A percentile compares a stretch with the other conserved stretches of the same genome.
These are phyloP conservation scores for Aspergillus fischeri DNA, from an alignment of 2,329 filamentous ascomycete species.

Conservation along the genomic window DNA sequence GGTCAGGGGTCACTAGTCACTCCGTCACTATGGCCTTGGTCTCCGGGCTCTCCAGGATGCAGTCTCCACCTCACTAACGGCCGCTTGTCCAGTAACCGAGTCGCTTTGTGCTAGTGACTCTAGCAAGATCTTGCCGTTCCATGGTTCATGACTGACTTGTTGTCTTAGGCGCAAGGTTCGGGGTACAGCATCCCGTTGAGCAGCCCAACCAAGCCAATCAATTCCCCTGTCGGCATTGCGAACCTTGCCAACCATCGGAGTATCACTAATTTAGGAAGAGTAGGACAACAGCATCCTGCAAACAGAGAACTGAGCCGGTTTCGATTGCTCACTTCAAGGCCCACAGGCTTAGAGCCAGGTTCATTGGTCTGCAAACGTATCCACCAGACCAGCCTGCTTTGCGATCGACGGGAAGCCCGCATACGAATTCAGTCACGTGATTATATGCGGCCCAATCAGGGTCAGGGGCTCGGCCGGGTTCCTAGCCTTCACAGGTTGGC, in stretches of 20 bases:
- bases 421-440: conserved; percentile 21
- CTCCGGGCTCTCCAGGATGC: conserved; percentile 12
- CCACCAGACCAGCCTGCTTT: conserved; percentile 7
- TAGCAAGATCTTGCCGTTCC: conserved; percentile 1
- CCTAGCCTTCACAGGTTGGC: conserved; percentile 6
- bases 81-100: conserved; percentile 4
- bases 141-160: background rate
- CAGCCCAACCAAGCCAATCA: conserved; percentile 4
- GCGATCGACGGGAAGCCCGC: conserved; percentile 23
- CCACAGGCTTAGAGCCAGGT: background rate
- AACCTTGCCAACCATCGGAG: background rate
- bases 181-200: background rate
- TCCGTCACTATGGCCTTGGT: conserved; percentile 5
- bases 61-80: conserved; percentile 12
- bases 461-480: background rate
- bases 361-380: background rate
- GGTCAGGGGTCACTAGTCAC: background rate
- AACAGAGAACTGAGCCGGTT: background rate
- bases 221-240: conserved; percentile 2
- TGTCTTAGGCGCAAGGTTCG: conserved; percentile 1
- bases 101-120: background rate
- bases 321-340: background rate
- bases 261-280: background rate
- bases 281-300: background rate
- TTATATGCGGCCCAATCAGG: conserved; percentile 10